Base-by-base conservation (phyloP, 2,329 filamentous ascomycete genomes). In the Pseudogymnoascus pannorum region DNA sequence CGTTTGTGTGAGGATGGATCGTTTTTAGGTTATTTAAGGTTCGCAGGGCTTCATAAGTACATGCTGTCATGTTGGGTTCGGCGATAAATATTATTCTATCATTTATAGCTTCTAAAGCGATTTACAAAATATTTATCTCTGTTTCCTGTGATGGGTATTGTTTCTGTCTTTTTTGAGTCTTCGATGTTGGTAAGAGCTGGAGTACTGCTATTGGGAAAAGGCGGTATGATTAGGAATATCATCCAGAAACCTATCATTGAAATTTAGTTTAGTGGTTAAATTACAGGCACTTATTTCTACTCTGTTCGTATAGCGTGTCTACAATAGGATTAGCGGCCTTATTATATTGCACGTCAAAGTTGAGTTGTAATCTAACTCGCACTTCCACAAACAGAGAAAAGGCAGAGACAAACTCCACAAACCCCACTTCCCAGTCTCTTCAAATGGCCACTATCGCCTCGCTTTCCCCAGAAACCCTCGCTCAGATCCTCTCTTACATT, bases 381-480 rank as follows among this genome's bases (percentile, higher is more conserved):
- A 48, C 22, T 14, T 5, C 26, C 48, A 54, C 33, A 54, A 54
- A 54, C 16, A 33, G 31, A 54, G 44, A 54, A 24, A 31, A 33
- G 20, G 7, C 22, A 51, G n/a, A 16, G 16, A 4, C 14, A 51
- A 51, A 26, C 24, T 7, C 44, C 22, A 31, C 44, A 31, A 18
- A 54, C n/a, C n/a, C 11, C 40, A 54, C n/a, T 20, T n/a, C 29
- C 26, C 48, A 54, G 16, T 11, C 48, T 24, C 48, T 6, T 33
- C 48, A 54, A 54, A 54, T 54, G 48, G 48, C 48, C 26, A 54
- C 48, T 31, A 54, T 54, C n/a, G 48, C 48, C 26, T 54, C 48
- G 18, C 48, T 54, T 54, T 54, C 48, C 48, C 48, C 48, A 54
- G 48, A 54, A 33, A 54, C 48, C 26, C 16, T 54, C 26, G 48